Base-by-base conservation (phyloP, 1,139 yeast genomes). In the Suhomyces atakaporum region DNA sequence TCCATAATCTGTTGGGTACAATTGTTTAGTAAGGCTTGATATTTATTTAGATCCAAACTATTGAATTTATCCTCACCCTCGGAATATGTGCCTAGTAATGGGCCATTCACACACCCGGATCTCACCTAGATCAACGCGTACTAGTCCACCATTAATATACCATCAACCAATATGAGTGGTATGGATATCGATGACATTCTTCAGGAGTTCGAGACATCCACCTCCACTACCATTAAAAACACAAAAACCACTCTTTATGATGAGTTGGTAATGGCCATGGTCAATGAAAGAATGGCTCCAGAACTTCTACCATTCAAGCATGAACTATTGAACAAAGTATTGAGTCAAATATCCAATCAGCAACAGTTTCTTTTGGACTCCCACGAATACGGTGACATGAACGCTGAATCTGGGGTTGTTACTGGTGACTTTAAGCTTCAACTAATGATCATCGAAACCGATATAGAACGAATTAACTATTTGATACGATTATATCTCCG, bases 361-460 rank as follows among this genome's bases (percentile, higher is more conserved):
- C 79, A 85, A 42, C 95, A 84, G 49, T 75, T 75, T 43, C 77
- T 87, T 27, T 85, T 88, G 46, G 83, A 79, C 44, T 64, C 70
- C 3, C 75, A 71, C 45, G 77, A 71, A 43, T 71, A 69, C 42
- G 76, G 75, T 3, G 75, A 69, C 42, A 50, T 61, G 31, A 69
- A 70, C 39, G 62, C 63, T 2, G 65, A 60, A 12, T 49, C 66
- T 2, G 75, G 75, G 1, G 55, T 69, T 2, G 56, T 70, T 7
- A 55, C 63, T n/a, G 67, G 71, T 29, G 92, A 85, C 50, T 83
- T 84, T 57, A 90, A 90, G 56, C 64, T 92, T 39, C 84, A 84
- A 42, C 66, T 90, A 28, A 78, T 92, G 69, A 76, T 94, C 13
- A 81, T 90, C 44, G 98, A 92, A 56, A 84, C 95, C 3, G 98